Percentiles rank a stretch among this genome's conserved stretches.
These are phyloP conservation scores for Aurifilum marmelostoma DNA, from an alignment of 2,329 filamentous ascomycete species.

Conservation along the genomic window DNA sequence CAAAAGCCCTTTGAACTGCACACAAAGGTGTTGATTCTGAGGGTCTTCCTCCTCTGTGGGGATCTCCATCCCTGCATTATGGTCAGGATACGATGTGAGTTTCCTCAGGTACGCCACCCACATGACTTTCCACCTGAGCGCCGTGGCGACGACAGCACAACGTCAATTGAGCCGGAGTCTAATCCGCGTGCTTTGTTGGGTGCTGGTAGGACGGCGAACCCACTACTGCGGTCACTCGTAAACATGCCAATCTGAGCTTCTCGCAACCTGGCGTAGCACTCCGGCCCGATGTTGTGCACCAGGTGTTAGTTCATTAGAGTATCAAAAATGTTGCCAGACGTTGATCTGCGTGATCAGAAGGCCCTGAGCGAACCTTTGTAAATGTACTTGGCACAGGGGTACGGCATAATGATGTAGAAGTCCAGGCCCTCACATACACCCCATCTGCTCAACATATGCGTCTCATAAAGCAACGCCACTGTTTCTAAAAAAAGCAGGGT, in stretches of 20 bases:
- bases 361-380: background rate
- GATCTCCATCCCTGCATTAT: background rate
- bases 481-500: background rate
- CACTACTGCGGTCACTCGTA: background rate
- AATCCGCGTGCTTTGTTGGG: background rate
- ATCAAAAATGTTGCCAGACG: background rate
- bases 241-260: background rate
- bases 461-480: background rate
- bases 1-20: background rate
- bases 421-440: background rate
- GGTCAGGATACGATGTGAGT: background rate
- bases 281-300: background rate
- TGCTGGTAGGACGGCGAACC: background rate
- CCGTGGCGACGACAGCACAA: background rate
- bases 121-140: conserved; percentile 19
- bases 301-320: background rate
- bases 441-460: background rate
- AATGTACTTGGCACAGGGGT: background rate
- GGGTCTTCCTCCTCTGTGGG: background rate
- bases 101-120: conserved; percentile 15
- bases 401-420: background rate
- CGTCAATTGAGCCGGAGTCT: background rate
- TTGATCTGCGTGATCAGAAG: background rate
- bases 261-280: background rate
- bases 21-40: background rate